phyloP scores from a whole-genome alignment of 257 asterid genomes.

The Gentiana macrophylla region DNA sequence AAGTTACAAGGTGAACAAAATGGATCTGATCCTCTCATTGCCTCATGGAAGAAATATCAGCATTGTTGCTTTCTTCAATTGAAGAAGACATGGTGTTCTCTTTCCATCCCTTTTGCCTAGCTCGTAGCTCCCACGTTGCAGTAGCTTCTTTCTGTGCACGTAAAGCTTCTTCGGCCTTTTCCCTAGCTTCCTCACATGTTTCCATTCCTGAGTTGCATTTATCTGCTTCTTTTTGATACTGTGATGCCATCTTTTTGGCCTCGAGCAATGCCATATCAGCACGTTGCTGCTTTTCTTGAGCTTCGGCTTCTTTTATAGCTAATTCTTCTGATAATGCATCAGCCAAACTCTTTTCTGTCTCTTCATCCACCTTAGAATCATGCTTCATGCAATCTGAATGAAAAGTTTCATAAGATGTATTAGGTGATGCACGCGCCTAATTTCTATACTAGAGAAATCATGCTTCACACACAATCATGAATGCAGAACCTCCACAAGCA shows the following conservation, averaged over 20 bases:
- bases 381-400: slow-evolving; percentile 72
- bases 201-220: slow-evolving; percentile 96
- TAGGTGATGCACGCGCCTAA: too few species aligned
- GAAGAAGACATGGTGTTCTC: slow-evolving; percentile 17
- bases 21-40: too few species aligned
- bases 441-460: too few species aligned
- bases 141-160: slow-evolving; percentile 51
- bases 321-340: slow-evolving; percentile 64
- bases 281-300: slow-evolving; percentile 61
- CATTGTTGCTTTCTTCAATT: background rate
- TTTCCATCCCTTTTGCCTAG: slow-evolving; percentile 83
- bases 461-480: too few species aligned
- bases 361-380: slow-evolving; percentile 67
- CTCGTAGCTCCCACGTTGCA: slow-evolving; percentile 74
- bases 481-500: too few species aligned
- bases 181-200: slow-evolving; percentile 92
- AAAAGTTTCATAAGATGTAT: background rate
- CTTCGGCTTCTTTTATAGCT: slow-evolving; percentile 61
- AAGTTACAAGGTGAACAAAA: too few species aligned
- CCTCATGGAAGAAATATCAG: too few species aligned
- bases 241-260: slow-evolving; percentile 84
- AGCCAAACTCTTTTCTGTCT: slow-evolving; percentile 60
- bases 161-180: slow-evolving; percentile 60
- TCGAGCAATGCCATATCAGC: slow-evolving; percentile 82
- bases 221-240: slow-evolving; percentile 90